A percentile compares a stretch with the other conserved stretches of the same genome.
Conservation (phyloP, 805 yeast genomes). For the Spencermartinsiella europaea region DNA sequence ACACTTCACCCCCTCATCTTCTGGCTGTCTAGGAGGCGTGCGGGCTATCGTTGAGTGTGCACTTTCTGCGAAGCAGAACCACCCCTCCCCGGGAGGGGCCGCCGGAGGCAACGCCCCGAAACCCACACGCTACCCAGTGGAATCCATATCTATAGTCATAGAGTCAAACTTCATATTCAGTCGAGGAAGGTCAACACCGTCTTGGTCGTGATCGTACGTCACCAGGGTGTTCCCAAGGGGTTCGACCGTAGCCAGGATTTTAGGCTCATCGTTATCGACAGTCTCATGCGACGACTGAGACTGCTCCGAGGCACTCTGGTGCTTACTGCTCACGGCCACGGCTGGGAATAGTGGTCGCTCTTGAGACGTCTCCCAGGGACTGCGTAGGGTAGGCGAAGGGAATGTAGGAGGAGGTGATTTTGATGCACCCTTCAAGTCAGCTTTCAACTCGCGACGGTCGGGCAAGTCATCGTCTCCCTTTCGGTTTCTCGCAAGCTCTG, state of each 20-base stretch:
- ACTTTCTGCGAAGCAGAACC: too few species aligned
- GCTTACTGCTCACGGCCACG: neutral
- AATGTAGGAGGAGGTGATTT: neutral
- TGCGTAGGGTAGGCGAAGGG: neutral
- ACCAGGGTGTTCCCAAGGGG: conserved; percentile 11
- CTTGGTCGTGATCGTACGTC: conserved; percentile 7
- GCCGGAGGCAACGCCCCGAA: too few species aligned
- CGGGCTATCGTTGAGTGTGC: too few species aligned
- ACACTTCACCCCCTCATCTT: too few species aligned
- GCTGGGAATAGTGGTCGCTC: too few species aligned
- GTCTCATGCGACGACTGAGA: neutral
- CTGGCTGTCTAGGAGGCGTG: too few species aligned
- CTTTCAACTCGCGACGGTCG: neutral
- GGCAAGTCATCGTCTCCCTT: neutral
- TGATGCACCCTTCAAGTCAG: neutral
- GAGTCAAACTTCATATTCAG: conserved; percentile 12
- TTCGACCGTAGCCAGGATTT: neutral
- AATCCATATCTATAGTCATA: conserved; percentile 12
- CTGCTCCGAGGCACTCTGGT: neutral
- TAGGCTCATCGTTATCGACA: neutral
- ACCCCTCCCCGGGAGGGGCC: too few species aligned
- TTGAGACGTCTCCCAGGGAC: too few species aligned
- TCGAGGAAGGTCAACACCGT: neutral
- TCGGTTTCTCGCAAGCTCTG: neutral
- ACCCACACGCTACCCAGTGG: too few species aligned